Evolutionary conservation across 2,329 filamentous ascomycete genomes (phyloP), one percentile per base, ranked within the genome.

Genomic region (Harringtonia lauricola): DNA sequence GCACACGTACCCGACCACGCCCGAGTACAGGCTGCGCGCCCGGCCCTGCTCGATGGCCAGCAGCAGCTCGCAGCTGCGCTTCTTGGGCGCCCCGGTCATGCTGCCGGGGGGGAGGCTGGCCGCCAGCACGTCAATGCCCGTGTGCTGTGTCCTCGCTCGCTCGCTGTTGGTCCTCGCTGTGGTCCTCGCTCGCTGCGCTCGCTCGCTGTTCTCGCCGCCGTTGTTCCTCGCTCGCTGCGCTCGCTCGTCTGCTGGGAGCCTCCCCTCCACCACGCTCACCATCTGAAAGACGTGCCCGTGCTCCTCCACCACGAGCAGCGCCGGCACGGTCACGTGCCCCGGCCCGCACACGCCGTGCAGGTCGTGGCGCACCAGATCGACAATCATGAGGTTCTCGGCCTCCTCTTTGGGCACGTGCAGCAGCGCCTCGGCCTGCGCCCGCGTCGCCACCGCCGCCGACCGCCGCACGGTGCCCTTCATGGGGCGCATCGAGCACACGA

Each of bases 381-480:
- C 89, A 54, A 96, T 95, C 92, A 96, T 96, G 21, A 96, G 73
- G 57, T 96, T 96, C 66, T 96, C 90, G 0, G 90, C 90, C 54
- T 86, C 81, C 61, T 96, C 92, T 60, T 96, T 96, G 19, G 85
- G 82, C 0, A 86, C 74, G 45, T 82, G 77, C 14, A 95, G 74
- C 33, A 94, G 76, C 24, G 67, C 65, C 48, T 81, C 78, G 1
- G 90, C 89, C 54, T 84, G 74, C 6, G 71, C 74, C n/a, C 83
- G 68, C 0, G 83, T 92, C 31, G 82, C 59, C 0, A 73, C 78
- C 2, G 68, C 69, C 1, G 70, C 66, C 0, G 74, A 76, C 54
- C 94, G 94, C 53, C 81, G 81, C n/a, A 95, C 87, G 0, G 90
- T 96, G 39, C 90, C 90, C 66, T 96, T 96, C 78, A 96, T 96